phyloP scores from a whole-genome alignment of 768 basidiomycete species.

The Cyclocybe aegerita region DNA sequence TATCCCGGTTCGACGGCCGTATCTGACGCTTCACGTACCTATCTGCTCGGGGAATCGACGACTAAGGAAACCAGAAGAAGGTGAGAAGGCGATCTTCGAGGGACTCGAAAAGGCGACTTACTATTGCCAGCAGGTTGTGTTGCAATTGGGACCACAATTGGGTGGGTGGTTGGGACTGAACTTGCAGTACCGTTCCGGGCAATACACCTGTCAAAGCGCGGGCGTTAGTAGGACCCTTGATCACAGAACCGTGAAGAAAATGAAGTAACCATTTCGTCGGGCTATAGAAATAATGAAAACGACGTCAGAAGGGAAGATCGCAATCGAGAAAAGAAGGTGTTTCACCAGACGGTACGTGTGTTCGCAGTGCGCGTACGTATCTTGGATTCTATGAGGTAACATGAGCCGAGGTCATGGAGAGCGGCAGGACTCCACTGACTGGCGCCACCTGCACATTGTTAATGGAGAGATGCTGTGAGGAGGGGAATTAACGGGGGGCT shows the following conservation, averaged over 20 bases:
- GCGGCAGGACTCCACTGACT: constrained; percentile 41
- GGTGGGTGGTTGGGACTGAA: constrained; percentile 66
- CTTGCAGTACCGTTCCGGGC: constrained; percentile 64
- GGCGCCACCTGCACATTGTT: constrained; percentile 72
- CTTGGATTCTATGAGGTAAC: constrained; percentile 52
- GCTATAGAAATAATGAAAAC: constrained; percentile 32
- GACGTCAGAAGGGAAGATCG: constrained; percentile 2
- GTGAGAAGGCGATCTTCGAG: background rate
- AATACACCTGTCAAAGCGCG: constrained; percentile 49
- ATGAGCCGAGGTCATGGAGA: constrained; percentile 4
- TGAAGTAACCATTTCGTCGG: constrained; percentile 53
- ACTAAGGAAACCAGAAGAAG: constrained; percentile 32
- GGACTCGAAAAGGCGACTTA: constrained; percentile 32
- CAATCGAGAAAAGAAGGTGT: constrained; percentile 6
- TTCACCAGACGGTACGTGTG: constrained; percentile 57
- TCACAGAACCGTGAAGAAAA: constrained; percentile 4
- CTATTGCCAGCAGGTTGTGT: constrained; percentile 75
- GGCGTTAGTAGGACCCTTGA: constrained; percentile 12
- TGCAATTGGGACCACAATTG: constrained; percentile 60
- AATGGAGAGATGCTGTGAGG: constrained; percentile 5
- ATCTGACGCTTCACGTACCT: constrained; percentile 32
- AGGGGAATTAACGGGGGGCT: constrained; percentile 5
- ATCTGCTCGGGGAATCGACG: constrained; percentile 72
- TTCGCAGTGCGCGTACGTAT: constrained; percentile 55
- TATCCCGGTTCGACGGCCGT: constrained; percentile 3